Base-by-base conservation (phyloP, 768 basidiomycete species). In the Hygrophoropsis aurantiaca region DNA sequence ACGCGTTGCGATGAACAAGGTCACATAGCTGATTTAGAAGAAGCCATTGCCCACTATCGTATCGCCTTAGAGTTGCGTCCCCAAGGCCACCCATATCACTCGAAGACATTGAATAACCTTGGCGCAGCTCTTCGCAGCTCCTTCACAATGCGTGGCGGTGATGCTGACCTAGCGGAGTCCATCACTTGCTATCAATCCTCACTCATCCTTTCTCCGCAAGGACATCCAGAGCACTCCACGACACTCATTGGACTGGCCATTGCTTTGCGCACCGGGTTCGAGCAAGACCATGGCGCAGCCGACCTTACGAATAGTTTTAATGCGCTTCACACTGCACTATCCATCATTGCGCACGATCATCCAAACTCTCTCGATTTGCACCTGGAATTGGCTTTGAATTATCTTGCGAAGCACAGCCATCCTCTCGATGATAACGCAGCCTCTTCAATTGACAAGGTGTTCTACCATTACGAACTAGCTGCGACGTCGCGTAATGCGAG, bases 391-490 rank as follows among this genome's bases (percentile, higher is more conserved):
- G 47, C 58, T 2, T 43, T 33, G 5, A 34, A 58, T 7, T 32
- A 53, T 25, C 37, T 27, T 38, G 32, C 32, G 10, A 38, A 41
- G 16, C 15, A 60, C 49, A 30, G 13, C 27, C 27, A 13, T 6
- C 7, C 27, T 30, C 32, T 57, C 11, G 24, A 57, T 38, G 49
- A 44, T 36, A 40, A 50, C 25, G 16, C 30, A 23, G 32, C 4
- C 5, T 3, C 15, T 36, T 60, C 65, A 42, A 46, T 64, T 33
- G 59, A 65, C 35, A 49, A 62, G 18, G 51, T 46, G 2, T 60
- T 61, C 18, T 42, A 46, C 15, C 53, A 58, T 54, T 37, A 53
- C 32, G 53, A 53, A 21, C 38, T 32, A 11, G 54, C 60, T 11
- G 50, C 54, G 8, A 45, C 57, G 16, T 47, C 58, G 26, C 46